Base-by-base conservation (phyloP, 2,329 filamentous ascomycete genomes). In the Graphiopsis chlorocephala region DNA sequence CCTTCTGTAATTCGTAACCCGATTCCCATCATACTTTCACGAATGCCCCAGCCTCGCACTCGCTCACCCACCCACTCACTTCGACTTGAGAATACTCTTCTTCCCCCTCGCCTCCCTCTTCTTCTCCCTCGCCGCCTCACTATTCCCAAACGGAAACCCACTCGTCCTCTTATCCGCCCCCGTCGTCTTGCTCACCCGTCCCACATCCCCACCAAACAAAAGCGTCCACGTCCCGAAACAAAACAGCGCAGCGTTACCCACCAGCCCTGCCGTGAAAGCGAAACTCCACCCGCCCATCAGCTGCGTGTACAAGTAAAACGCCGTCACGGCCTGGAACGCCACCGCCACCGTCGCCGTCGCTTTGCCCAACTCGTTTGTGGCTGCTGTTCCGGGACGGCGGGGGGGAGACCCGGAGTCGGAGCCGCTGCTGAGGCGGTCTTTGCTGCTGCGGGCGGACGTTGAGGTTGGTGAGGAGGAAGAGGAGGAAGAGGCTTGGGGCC, bases 221-320 rank as follows among this genome's bases (percentile, higher is more conserved):
- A 86, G 74, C 69, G 83, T 87, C 88, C 89, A 92, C 25, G 88
- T 72, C 0, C 88, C 91, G 52, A 90, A 79, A 2, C 82, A 80
- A 1, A 86, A 86, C 65, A 93, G 78, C 38, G 79, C 70, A 8
- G 82, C 80, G 68, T 83, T 88, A 23, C 83, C 86, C 1, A 84
- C 70, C 68, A 86, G 83, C 0, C 87, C 90, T 5, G 91, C 74
- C 1, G 84, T 77, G 72, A 88, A 73, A 0, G 83, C 85, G 12
- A 84, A 80, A 71, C 87, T 83, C 6, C 81, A 80, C 1, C 80
- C 75, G 61, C 80, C 77, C 31, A 83, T 82, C 78, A 88, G 91
- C 74, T 87, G 84, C 57, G 83, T 82, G 78, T 93, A 95, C 72
- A 85, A 83, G 75, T 91, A 89, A 68, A 88, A 86, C 20, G 87